Conservation (phyloP, 148 eudicot genomes). For the Diospyros lotus region DNA sequence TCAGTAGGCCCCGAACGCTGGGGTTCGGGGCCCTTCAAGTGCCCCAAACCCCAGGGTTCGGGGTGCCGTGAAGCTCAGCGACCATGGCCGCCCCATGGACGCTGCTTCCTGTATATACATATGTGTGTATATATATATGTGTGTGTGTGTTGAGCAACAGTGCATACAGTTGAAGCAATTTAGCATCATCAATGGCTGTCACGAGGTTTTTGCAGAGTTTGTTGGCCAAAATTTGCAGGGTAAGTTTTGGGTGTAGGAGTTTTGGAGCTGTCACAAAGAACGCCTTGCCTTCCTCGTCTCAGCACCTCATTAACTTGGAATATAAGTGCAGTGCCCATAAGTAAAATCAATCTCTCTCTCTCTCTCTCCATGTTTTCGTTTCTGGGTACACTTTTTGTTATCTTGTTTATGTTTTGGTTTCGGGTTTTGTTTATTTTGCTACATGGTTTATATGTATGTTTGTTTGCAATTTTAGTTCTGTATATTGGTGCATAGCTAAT, state of each 20-base stretch:
- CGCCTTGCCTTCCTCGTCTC: slow-evolving; percentile 38
- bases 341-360: slow-evolving; percentile 36
- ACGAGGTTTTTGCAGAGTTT: slow-evolving; percentile 31
- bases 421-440: neutral
- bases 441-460: neutral
- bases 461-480: neutral
- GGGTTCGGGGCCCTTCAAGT: no score
- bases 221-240: slow-evolving; percentile 19
- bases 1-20: no score
- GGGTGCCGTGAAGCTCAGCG: no score
- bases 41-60: no score
- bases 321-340: slow-evolving; percentile 73
- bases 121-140: no score
- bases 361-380: slow-evolving; percentile 7
- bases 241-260: slow-evolving; percentile 19
- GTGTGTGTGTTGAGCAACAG: no score
- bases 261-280: slow-evolving; percentile 42
- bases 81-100: no score
- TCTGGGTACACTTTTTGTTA: no score
- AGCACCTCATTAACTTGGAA: slow-evolving; percentile 66
- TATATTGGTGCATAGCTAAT: neutral
- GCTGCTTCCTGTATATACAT: no score
- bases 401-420: neutral
- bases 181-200: slow-evolving; percentile 31
- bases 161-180: no score